Base-by-base conservation (phyloP, 2,329 filamentous ascomycete genomes). In the Alternaria triticimaculans region DNA sequence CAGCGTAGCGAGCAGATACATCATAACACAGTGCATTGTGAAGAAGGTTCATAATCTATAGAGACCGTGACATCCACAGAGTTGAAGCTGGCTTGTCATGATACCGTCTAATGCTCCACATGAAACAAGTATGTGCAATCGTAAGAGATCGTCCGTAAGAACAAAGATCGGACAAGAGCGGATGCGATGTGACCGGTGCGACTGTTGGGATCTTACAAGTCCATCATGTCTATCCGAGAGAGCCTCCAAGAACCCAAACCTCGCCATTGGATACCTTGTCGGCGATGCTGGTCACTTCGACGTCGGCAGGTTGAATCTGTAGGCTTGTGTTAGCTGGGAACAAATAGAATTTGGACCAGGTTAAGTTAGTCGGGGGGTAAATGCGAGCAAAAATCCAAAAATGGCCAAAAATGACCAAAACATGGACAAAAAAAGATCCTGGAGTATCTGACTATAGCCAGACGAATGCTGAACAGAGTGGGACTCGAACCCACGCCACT, bases 181-280 rank as follows among this genome's bases (percentile, higher is more conserved):
- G 2, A 3, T 30, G 14, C 5, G n/a, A 30, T 5, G 18, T 50
- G 18, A 33, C 14, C 3, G 14, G 5, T 21, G 18, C 4, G 18
- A 20, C 9, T 3, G 0, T 1, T 2, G 3, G 28, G 8, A 18
- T 37, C 6, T 53, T 2, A 0, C 7, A 6, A 23, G 3, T 25
- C n/a, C 2, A 51, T 21, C 8, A 8, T 18, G 10, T 14, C 28
- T 68, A 78, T 37, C 67, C 87, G 62, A 90, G 74, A 23, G 90
- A 87, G 5, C 84, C 85, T 68, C 87, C 87, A 63, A 92, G 76
- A 41, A 94, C 86, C 93, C 93, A 96, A 70, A 98, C 86, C 81
- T 98, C 92, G 5, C 96, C 96, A 77, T 98, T 99, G 4, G 88
- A 87, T 18, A 96, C 94, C 64, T 88, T 87, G 69, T 90, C 90